phyloP scores from a whole-genome alignment of 176 grass and related monocot species.

The Ampelocalamus luodianensis region DNA sequence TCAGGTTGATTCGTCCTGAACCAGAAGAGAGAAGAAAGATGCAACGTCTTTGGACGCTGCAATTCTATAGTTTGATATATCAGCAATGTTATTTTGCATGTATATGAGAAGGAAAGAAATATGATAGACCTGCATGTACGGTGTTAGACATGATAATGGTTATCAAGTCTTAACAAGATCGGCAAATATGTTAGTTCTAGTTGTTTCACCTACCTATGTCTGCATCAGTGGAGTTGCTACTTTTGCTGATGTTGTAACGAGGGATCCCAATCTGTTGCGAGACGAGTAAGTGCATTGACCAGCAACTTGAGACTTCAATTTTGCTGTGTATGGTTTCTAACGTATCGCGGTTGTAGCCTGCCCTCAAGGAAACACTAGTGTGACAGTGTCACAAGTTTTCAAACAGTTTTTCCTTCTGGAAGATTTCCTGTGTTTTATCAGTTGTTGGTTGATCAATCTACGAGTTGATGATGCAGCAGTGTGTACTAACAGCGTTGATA shows the following conservation, averaged over 20 bases:
- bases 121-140: not conserved
- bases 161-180: not conserved
- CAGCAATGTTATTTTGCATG: not conserved
- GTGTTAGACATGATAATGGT: not conserved
- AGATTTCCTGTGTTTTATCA: not conserved
- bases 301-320: not conserved
- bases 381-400: not conserved
- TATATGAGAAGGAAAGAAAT: conserved; percentile 14
- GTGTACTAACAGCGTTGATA: not conserved
- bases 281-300: not conserved
- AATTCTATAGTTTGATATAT: not conserved
- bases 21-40: not conserved
- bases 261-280: not conserved
- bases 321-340: not conserved
- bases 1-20: conserved; percentile 20
- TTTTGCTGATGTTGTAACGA: not conserved
- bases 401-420: not conserved
- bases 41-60: not conserved
- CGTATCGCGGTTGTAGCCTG: not conserved
- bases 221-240: not conserved
- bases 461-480: not conserved
- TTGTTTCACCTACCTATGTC: not conserved
- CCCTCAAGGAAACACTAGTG: not conserved
- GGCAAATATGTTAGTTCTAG: not conserved
- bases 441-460: not conserved